Evolutionary conservation across 202 grass and related monocot genomes (phyloP).

Genomic region (Carex arenaria): DNA sequence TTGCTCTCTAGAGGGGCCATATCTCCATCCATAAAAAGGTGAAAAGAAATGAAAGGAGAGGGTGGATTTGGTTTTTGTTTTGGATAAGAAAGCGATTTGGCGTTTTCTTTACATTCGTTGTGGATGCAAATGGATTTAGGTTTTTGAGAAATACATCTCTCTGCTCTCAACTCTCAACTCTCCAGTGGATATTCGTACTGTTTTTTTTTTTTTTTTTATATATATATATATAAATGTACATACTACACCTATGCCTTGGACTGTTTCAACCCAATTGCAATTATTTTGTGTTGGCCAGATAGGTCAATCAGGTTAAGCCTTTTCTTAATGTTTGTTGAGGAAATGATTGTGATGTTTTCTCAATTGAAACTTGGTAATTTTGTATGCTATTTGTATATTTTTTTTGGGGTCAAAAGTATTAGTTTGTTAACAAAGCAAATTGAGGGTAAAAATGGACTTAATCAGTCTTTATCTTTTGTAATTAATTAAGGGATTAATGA

Average conservation of each 20-base stretch:
- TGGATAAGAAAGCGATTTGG: constrained; percentile 27
- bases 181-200: no score
- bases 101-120: background rate
- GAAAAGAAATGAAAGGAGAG: constrained; percentile 17
- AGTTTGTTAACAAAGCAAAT: background rate
- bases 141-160: background rate
- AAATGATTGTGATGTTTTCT: background rate
- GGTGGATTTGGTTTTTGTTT: constrained; percentile 11
- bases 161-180: background rate
- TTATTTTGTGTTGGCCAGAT: background rate
- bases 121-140: background rate
- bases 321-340: background rate
- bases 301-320: background rate
- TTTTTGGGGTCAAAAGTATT: background rate
- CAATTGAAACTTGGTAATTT: background rate
- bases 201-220: no score
- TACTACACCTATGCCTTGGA: background rate
- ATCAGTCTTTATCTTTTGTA: background rate
- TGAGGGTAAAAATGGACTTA: no score
- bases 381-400: background rate
- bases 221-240: no score
- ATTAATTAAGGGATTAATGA: background rate
- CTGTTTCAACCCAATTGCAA: background rate
- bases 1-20: constrained; percentile 7
- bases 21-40: constrained; percentile 38